Evolutionary conservation across 176 grass and related monocot genomes (phyloP), one percentile per base, ranked within the genome.

Genomic region (Rhynchospora tenuis): DNA sequence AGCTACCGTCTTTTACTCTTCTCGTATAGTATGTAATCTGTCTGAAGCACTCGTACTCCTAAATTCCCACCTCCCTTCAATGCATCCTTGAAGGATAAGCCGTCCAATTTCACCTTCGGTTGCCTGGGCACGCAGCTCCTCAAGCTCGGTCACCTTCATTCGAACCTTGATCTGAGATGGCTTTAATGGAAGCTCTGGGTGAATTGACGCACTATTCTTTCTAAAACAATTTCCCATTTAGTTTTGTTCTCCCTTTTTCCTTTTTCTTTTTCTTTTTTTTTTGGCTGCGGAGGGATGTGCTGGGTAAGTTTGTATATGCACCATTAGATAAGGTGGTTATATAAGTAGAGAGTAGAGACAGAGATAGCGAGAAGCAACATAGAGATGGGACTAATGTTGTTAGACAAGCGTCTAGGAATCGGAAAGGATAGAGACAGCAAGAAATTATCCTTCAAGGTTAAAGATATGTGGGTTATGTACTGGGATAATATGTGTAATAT

Each of bases 21-120:
- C 72, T 28, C 26, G 14, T 76, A 76, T 76, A 52, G 24, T 55
- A 2, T 54, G 46, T 55, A 8, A 55, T 23, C 12, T 54, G 47
- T 55, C 12, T 2, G 23, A 48, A 66, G 22, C 4, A 13, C 6
- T 9, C 0, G 5, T n/a, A 26, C 70, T 80, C 84, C 86, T 88
- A 28, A 83, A 46, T 54, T 86, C 84, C 93, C 93, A 94, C n/a
- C 77, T 76, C 43, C 90, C 90, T 84, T 80, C 78, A 1, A 81
- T 79, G 84, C 90, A 94, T 12, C 90, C 93, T 29, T 92, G 88
- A 57, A 94, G 55, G 81, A 94, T 94, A 67, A 83, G 76, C 47
- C 71, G 86, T 43, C 42, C 93, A 17, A 92, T 24, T 44, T 66
- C 69, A 51, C 33, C 52, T 19, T 48, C 28, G 3, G 0, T 51